A percentile compares a stretch with the other conserved stretches of the same genome.
Evolutionary conservation across 495 filamentous ascomycete genomes (phyloP).

Genomic region (Xylaria cubensis): DNA sequence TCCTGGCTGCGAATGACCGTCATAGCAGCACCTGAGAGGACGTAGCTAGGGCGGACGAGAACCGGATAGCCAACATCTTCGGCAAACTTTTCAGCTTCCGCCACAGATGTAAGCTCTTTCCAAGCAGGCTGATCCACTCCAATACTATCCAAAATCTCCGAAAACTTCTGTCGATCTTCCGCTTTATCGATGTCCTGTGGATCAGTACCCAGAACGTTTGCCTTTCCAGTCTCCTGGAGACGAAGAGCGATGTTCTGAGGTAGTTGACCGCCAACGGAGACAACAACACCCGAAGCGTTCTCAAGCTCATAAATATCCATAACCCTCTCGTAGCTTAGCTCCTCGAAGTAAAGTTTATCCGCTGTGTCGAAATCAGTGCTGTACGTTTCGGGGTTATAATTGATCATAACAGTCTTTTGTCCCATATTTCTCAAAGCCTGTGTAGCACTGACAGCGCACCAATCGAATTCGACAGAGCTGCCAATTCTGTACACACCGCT

Average conservation of each 20-base stretch:
- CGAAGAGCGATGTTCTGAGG: slow-evolving; percentile 96
- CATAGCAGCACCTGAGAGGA: slow-evolving; percentile 97
- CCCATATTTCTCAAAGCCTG: slow-evolving; percentile 85
- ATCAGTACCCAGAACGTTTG: slow-evolving; percentile 89
- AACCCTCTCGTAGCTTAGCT: slow-evolving; percentile 94
- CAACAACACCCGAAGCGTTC: slow-evolving; percentile 84
- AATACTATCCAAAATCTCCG: slow-evolving; percentile 93
- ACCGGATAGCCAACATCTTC: slow-evolving; percentile 91
- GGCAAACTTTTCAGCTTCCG: slow-evolving; percentile 86
- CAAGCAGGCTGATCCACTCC: slow-evolving; percentile 94
- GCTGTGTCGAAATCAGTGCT: slow-evolving; percentile 89
- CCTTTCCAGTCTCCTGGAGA: slow-evolving; percentile 88
- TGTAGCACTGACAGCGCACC: slow-evolving; percentile 96
- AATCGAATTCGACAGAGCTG: slow-evolving; percentile 97
- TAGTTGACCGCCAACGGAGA: slow-evolving; percentile 93
- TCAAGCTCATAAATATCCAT: slow-evolving; percentile 99
- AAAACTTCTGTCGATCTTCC: slow-evolving; percentile 98
- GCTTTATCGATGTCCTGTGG: slow-evolving; percentile 95
- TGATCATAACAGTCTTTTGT: slow-evolving; percentile 99
- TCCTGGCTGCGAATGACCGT: slow-evolving; percentile 95
- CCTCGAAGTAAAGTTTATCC: slow-evolving; percentile 97
- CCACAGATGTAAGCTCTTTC: slow-evolving; percentile 94
- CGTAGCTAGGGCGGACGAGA: slow-evolving; percentile 93
- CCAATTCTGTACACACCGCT: slow-evolving; percentile 97
- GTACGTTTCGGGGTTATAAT: slow-evolving; percentile 47